A percentile compares a stretch with the other conserved stretches of the same genome.
Conservation (phyloP, 2,329 filamentous ascomycete genomes). For the Penicillium sp. region DNA sequence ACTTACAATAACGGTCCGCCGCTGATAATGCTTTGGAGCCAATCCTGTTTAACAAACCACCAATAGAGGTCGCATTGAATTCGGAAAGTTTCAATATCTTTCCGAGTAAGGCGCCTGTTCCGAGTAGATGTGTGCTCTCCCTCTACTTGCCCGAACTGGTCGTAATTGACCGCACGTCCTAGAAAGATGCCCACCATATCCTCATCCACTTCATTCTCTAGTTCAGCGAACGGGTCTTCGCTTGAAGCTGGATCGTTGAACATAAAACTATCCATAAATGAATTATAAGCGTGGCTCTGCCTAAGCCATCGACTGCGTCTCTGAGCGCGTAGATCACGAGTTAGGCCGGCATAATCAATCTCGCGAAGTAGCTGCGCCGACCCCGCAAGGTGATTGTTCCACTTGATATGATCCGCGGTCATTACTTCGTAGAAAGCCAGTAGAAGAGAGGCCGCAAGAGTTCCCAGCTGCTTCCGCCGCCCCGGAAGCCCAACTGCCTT, state of each 20-base stretch:
- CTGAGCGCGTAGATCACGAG: slow-evolving; percentile 69
- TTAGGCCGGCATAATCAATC: slow-evolving; percentile 77
- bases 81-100: slow-evolving; percentile 79
- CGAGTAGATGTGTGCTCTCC: slow-evolving; percentile 25
- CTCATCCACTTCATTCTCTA: slow-evolving; percentile 58
- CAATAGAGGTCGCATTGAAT: slow-evolving; percentile 86
- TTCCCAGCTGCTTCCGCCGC: slow-evolving; percentile 75
- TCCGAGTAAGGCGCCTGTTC: slow-evolving; percentile 46
- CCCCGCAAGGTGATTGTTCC: slow-evolving; percentile 90
- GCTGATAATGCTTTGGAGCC: slow-evolving; percentile 87
- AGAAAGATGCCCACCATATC: slow-evolving; percentile 62
- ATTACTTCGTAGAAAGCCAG: slow-evolving; percentile 94
- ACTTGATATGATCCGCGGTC: slow-evolving; percentile 92
- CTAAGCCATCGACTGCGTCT: slow-evolving; percentile 55
- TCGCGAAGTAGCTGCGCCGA: slow-evolving; percentile 82
- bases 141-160: slow-evolving; percentile 60
- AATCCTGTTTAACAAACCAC: slow-evolving; percentile 96
- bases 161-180: slow-evolving; percentile 63
- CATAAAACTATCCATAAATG: slow-evolving; percentile 23
- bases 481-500: slow-evolving; percentile 72
- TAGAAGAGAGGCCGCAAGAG: slow-evolving; percentile 84
- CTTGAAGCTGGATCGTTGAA: slow-evolving; percentile 45
- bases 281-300: slow-evolving; percentile 30
- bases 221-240: slow-evolving; percentile 48
- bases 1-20: slow-evolving; percentile 84